Percentiles rank a stretch among this genome's conserved stretches.
Conservation (phyloP, 2,329 filamentous ascomycete species). For the Sclerotinia trifoliorum region DNA sequence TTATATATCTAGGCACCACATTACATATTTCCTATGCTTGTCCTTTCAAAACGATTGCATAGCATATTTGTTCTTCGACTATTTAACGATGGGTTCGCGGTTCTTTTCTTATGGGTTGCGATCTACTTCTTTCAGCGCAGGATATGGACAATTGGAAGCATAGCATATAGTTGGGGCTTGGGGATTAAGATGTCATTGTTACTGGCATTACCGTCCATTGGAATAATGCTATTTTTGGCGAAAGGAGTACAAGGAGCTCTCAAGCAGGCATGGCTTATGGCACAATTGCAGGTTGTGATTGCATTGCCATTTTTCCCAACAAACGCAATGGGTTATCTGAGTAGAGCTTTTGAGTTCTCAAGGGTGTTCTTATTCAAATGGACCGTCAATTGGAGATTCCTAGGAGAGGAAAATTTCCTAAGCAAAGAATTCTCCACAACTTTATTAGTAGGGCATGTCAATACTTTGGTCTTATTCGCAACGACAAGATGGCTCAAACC, state of each 20-base stretch:
- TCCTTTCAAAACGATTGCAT: conserved; percentile 88
- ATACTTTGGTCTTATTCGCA: conserved; percentile 56
- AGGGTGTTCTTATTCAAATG: conserved; percentile 93
- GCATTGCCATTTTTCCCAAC: conserved; percentile 65
- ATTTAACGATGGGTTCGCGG: conserved; percentile 94
- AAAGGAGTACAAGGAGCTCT: conserved; percentile 65
- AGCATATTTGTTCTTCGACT: conserved; percentile 89
- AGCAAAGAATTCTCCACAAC: conserved; percentile 59
- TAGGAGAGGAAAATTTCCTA: conserved; percentile 80
- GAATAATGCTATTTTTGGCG: conserved; percentile 70
- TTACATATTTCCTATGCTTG: conserved; percentile 81
- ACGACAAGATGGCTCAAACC: conserved; percentile 60
- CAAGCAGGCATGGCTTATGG: conserved; percentile 67
- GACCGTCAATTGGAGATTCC: conserved; percentile 98
- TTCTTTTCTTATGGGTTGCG: conserved; percentile 78
- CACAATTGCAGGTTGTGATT: conserved; percentile 71
- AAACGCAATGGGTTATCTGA: conserved; percentile 70
- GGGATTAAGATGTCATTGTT: conserved; percentile 96
- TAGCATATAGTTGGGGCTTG: conserved; percentile 74
- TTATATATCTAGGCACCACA: conserved; percentile 63
- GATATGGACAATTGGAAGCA: conserved; percentile 69
- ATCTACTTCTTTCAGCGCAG: conserved; percentile 74
- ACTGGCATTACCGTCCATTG: conserved; percentile 78
- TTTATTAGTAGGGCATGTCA: conserved; percentile 56
- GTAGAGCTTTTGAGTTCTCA: conserved; percentile 84